phyloP scores from a whole-genome alignment of 1,284 basidiomycete species.

The Ceratobasidium sp. region DNA sequence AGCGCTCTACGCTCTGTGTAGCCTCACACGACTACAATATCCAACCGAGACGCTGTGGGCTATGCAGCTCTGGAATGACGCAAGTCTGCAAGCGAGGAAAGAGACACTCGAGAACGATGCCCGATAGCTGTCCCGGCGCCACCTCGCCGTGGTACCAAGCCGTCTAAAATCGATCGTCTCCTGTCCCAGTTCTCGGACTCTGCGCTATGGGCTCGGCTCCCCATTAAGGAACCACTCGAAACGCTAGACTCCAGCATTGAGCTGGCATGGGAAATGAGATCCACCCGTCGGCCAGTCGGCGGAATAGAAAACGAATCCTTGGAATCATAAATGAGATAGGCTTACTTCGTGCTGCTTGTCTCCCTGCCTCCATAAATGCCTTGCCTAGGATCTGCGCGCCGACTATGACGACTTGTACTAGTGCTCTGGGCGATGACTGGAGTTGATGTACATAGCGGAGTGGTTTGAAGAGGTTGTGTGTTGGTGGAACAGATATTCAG shows the following conservation, averaged over 20 bases:
- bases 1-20: neutral
- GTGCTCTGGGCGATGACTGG: conserved; percentile 77
- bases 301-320: neutral
- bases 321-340: conserved; percentile 45
- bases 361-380: conserved; percentile 89
- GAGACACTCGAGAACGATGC: too few species aligned
- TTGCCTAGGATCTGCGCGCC: conserved; percentile 89
- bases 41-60: conserved; percentile 25
- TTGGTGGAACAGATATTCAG: neutral
- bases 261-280: neutral
- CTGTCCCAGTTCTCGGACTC: too few species aligned
- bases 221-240: neutral
- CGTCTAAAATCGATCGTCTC: conserved; percentile 6
- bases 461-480: neutral
- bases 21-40: neutral
- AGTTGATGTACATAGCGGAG: neutral
- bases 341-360: conserved; percentile 93
- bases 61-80: neutral
- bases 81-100: neutral
- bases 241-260: neutral
- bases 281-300: too few species aligned
- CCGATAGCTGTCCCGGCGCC: too few species aligned
- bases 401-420: conserved; percentile 85
- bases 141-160: neutral
- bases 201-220: conserved; percentile 3